phyloP scores from a whole-genome alignment of 2,329 filamentous ascomycete species.

The Fusarium sp. region DNA sequence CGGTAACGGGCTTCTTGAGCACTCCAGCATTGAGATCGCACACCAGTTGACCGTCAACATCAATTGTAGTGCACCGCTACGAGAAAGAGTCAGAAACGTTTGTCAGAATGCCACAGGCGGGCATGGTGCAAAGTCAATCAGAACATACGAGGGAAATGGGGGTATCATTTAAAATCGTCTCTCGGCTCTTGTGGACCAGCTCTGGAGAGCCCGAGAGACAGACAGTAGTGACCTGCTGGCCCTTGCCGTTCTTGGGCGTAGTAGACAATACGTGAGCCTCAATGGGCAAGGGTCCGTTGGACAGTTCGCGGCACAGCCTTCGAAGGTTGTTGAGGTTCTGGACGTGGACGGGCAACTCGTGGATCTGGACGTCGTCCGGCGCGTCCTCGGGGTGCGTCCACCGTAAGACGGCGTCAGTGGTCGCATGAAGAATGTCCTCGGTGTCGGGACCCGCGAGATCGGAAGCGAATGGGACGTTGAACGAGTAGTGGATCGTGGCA shows the following conservation, averaged over 20 bases:
- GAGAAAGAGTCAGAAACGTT: conserved; percentile 25
- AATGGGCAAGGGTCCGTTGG: conserved; percentile 78
- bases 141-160: conserved; percentile 89
- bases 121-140: conserved; percentile 9
- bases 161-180: conserved; percentile 91
- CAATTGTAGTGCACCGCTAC: conserved; percentile 92
- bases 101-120: background rate
- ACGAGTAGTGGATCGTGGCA: conserved; percentile 89
- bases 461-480: conserved; percentile 97
- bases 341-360: conserved; percentile 92
- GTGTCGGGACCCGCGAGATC: conserved; percentile 93
- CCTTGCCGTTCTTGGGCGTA: conserved; percentile 80
- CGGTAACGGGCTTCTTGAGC: conserved; percentile 82
- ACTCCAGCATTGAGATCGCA: conserved; percentile 79
- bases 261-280: conserved; percentile 89
- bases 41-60: conserved; percentile 92
- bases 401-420: conserved; percentile 86
- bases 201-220: conserved; percentile 92
- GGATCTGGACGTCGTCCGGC: conserved; percentile 85
- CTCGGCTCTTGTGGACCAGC: conserved; percentile 89
- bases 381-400: conserved; percentile 95
- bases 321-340: conserved; percentile 87
- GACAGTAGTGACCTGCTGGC: conserved; percentile 84
- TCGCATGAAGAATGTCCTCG: conserved; percentile 95
- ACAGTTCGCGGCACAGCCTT: conserved; percentile 86